Conservation (phyloP, 2,329 filamentous ascomycete species). For the Dryadomyces quercivorus region DNA sequence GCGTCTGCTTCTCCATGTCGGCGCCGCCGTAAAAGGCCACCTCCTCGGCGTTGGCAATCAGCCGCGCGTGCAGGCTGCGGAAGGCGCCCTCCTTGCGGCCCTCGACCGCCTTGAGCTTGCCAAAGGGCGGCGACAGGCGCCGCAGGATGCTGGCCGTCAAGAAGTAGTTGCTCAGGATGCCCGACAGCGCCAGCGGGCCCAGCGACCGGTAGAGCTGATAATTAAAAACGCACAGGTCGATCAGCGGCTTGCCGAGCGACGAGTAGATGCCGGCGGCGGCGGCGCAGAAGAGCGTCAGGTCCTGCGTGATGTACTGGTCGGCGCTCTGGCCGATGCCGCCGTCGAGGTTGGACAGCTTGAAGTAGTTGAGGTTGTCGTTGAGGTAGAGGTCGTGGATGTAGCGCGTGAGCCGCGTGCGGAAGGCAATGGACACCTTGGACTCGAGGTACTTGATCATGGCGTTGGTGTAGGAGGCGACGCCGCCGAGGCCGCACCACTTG, state of each 20-base stretch:
- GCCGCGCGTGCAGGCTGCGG: slow-evolving; percentile 73
- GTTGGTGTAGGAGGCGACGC: slow-evolving; percentile 92
- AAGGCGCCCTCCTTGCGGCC: slow-evolving; percentile 94
- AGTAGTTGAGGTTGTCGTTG: slow-evolving; percentile 90
- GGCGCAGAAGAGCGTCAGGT: slow-evolving; percentile 89
- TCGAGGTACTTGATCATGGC: slow-evolving; percentile 98
- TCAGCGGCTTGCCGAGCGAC: slow-evolving; percentile 89
- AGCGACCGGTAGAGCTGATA: slow-evolving; percentile 91
- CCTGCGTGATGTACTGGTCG: slow-evolving; percentile 96
- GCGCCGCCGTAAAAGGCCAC: slow-evolving; percentile 95
- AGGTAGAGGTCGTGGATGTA: slow-evolving; percentile 97
- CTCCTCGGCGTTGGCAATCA: slow-evolving; percentile 96
- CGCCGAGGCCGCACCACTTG: slow-evolving; percentile 93
- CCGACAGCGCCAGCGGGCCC: slow-evolving; percentile 75
- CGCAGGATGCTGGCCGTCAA: slow-evolving; percentile 83
- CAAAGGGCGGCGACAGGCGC: slow-evolving; percentile 84
- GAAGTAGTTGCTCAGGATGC: slow-evolving; percentile 86
- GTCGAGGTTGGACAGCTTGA: slow-evolving; percentile 86
- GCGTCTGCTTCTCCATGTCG: slow-evolving; percentile 85
- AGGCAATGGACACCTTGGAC: slow-evolving; percentile 95
- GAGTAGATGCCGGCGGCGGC: slow-evolving; percentile 89
- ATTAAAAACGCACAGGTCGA: slow-evolving; percentile 97
- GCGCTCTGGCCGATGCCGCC: slow-evolving; percentile 84
- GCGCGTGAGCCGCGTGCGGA: slow-evolving; percentile 83
- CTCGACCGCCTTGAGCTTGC: slow-evolving; percentile 92